Evolutionary conservation across 306 rosid species (phyloP).

Genomic region (Malus sylvestris): DNA sequence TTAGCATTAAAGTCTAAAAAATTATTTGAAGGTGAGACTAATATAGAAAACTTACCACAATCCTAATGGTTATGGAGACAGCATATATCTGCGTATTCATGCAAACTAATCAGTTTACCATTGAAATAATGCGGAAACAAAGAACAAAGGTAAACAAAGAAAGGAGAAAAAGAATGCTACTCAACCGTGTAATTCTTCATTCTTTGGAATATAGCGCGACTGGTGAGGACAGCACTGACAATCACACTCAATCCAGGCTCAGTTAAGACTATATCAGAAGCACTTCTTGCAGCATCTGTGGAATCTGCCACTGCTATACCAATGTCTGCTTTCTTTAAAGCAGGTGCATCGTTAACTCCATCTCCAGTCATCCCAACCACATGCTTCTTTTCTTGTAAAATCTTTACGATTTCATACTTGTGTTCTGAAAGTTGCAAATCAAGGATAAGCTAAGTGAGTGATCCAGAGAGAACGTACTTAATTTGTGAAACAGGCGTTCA

Average conservation of each 20-base stretch:
- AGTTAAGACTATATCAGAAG: conserved; percentile 79
- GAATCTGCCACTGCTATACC: conserved; percentile 90
- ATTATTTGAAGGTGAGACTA: conserved; percentile 10
- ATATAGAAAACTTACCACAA: conserved; percentile 53
- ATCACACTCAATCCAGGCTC: conserved; percentile 88
- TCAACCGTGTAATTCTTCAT: conserved; percentile 90
- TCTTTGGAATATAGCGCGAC: conserved; percentile 85
- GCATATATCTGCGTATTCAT: conserved; percentile 62
- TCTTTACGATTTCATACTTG: conserved; percentile 72
- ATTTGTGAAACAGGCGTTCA: neutral
- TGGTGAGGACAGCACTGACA: conserved; percentile 70
- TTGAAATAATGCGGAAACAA: neutral
- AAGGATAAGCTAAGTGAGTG: conserved; percentile 5
- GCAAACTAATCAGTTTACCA: conserved; percentile 5
- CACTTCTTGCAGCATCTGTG: conserved; percentile 85
- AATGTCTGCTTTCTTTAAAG: conserved; percentile 85
- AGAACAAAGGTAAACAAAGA: neutral
- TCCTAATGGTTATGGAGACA: conserved; percentile 83
- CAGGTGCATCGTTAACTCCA: conserved; percentile 90
- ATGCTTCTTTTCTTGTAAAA: conserved; percentile 76
- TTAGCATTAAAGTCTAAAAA: neutral
- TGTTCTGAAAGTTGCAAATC: conserved; percentile 54
- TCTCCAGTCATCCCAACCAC: conserved; percentile 93
- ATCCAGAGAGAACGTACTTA: neutral
- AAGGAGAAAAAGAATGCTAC: conserved; percentile 19